Evolutionary conservation across 768 basidiomycete genomes (phyloP).

Genomic region (Tricholoma sp.): DNA sequence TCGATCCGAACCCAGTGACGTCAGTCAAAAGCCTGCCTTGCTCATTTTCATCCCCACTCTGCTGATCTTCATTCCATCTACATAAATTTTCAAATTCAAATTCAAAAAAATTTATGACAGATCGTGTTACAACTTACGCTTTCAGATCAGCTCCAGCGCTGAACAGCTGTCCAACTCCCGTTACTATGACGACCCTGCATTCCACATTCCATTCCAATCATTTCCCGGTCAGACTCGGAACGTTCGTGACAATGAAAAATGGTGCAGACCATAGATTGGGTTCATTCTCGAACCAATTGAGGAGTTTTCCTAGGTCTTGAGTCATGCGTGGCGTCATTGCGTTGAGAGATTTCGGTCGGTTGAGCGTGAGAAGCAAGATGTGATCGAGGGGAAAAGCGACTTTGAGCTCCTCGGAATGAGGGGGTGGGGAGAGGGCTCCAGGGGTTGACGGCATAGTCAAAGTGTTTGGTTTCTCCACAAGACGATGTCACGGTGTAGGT

Average conservation of each 20-base stretch:
- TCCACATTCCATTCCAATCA: too few relatives aligned
- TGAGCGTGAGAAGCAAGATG: slow-evolving; percentile 40
- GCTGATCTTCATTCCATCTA: slow-evolving; percentile 59
- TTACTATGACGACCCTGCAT: slow-evolving; percentile 66
- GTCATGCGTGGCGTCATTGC: slow-evolving; percentile 63
- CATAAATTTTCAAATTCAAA: too few relatives aligned
- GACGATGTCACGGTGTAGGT: too few relatives aligned
- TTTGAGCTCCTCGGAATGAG: slow-evolving; percentile 32
- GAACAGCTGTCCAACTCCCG: slow-evolving; percentile 68
- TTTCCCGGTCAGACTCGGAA: background rate
- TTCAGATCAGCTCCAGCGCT: slow-evolving; percentile 80
- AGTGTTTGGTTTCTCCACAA: too few relatives aligned
- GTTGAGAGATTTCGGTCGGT: slow-evolving; percentile 68
- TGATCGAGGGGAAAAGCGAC: slow-evolving; percentile 35
- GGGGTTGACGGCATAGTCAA: background rate
- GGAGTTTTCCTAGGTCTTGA: slow-evolving; percentile 41
- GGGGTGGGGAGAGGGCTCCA: slow-evolving; percentile 13
- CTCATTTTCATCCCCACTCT: slow-evolving; percentile 37
- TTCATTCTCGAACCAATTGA: slow-evolving; percentile 75
- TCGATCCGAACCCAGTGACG: slow-evolving; percentile 61
- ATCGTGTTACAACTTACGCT: slow-evolving; percentile 45
- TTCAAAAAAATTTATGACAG: background rate
- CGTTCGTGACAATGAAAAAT: background rate
- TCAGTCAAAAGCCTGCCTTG: slow-evolving; percentile 35
- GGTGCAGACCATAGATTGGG: slow-evolving; percentile 59